Base-by-base conservation (phyloP, 2,329 filamentous ascomycete genomes). In the Fusarium bactridioides region DNA sequence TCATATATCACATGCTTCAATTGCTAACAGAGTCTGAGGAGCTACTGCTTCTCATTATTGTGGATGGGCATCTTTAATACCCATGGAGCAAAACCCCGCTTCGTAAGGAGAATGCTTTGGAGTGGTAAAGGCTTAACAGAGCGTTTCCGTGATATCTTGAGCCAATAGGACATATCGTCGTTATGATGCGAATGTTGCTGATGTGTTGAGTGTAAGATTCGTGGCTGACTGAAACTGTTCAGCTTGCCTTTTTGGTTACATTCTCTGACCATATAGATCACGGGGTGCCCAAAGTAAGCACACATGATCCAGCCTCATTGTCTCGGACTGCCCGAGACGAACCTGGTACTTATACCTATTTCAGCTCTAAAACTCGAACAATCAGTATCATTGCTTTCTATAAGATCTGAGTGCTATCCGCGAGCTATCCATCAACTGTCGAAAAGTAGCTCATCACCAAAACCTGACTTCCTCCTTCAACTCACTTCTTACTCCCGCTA, bases 31-130 rank as follows among this genome's bases (percentile, higher is more conserved):
- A 7, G 2, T 38, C 37, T 38, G 11, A 3, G 7, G 19, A 12
- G 37, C 19, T 12, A 40, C 19, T 21, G 11, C 37, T 21, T 21
- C 11, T 19, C 11, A 13, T 40, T 21, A 40, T 21, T 7, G 8
- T 21, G 3, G 7, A 21, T 9, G 2, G 7, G 3, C 37, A 11
- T 9, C 19, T 3, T 7, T 5, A 21, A 40, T 21, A 12, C 7
- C 11, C 19, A 40, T 40, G 11, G 1, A 21, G 19, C 37, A 38
- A 12, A 21, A 10, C 37, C 37, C 38, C 38, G 38, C 19, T 40
- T 5, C 21, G 38, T 40, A n/a, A n/a, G 38, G 5, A 40, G 6
- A 6, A 40, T 40, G 4, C 4, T 11, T 41, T n/a, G 12, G 21
- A n/a, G 21, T 9, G 8, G 13, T 40, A n/a, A 15, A n/a, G 21